A percentile compares a stretch with the other conserved stretches of the same genome.
phyloP scores from a whole-genome alignment of 805 yeast genomes.

The Saturnispora mendoncae region DNA sequence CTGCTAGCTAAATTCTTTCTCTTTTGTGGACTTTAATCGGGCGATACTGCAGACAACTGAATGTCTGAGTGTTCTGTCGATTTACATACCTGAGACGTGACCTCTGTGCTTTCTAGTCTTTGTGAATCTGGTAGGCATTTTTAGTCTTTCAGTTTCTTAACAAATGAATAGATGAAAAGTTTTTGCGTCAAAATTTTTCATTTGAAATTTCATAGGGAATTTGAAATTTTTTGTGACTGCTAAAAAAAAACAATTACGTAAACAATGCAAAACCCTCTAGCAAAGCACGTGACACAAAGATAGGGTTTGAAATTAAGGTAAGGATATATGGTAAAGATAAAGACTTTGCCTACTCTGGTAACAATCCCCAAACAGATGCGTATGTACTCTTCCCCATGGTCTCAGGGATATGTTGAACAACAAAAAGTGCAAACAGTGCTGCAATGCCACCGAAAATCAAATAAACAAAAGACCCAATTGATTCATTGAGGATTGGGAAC shows the following conservation, averaged over 20 bases:
- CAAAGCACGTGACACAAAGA: conserved; percentile 6
- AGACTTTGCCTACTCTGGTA: too few species aligned
- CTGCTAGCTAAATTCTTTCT: too few species aligned
- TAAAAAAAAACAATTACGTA: background rate
- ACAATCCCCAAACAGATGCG: conserved; percentile 54
- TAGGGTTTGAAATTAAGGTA: too few species aligned
- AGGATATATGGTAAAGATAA: too few species aligned
- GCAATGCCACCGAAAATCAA: conserved; percentile 59
- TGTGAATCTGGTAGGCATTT: conserved; percentile 98
- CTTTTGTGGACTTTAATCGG: background rate
- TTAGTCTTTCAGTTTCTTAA: conserved; percentile 14
- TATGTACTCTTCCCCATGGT: conserved; percentile 59
- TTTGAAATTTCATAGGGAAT: background rate
- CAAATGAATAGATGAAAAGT: background rate
- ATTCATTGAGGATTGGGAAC: conserved; percentile 63
- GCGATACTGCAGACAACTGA: background rate
- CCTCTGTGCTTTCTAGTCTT: conserved; percentile 99
- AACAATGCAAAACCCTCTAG: conserved; percentile 7
- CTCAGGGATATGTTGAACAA: conserved; percentile 53
- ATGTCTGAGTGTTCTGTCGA: background rate
- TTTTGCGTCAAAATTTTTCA: background rate
- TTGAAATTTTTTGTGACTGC: conserved; percentile 1
- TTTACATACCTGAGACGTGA: conserved; percentile 94
- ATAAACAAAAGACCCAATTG: conserved; percentile 73
- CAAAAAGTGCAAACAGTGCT: conserved; percentile 39